Evolutionary conservation across 2,329 filamentous ascomycete genomes (phyloP).

Genomic region (Aspergillus vadensis): DNA sequence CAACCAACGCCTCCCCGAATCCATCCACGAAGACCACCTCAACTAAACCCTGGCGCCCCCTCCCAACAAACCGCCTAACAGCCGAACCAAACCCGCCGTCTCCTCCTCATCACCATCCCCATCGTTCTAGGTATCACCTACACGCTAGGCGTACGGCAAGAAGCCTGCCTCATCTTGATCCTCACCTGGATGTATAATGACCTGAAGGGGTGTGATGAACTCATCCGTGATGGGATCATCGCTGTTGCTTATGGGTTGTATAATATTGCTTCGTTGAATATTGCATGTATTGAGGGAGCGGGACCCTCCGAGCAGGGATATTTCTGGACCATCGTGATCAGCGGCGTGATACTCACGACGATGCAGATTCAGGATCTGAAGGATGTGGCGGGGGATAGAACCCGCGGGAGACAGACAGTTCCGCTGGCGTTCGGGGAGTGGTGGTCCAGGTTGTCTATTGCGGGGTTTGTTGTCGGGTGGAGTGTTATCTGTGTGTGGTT

Average conservation of each 20-base stretch:
- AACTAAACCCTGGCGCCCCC: constrained; percentile 47
- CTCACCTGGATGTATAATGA: constrained; percentile 49
- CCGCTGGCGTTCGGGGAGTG: constrained; percentile 34
- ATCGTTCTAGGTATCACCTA: constrained; percentile 23
- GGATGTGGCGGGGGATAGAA: constrained; percentile 37
- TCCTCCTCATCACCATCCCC: constrained; percentile 30
- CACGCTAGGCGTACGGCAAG: constrained; percentile 25
- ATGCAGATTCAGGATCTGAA: constrained; percentile 45
- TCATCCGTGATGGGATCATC: constrained; percentile 31
- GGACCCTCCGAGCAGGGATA: background rate
- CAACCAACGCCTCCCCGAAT: constrained; percentile 42
- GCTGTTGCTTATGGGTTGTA: constrained; percentile 26
- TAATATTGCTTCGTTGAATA: constrained; percentile 20
- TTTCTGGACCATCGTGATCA: constrained; percentile 35
- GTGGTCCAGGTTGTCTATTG: constrained; percentile 29
- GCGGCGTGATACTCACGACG: constrained; percentile 37
- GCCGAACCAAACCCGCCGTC: constrained; percentile 16
- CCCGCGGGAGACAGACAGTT: constrained; percentile 27
- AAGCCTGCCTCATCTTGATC: constrained; percentile 35
- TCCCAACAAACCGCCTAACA: constrained; percentile 32
- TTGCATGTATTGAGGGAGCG: background rate
- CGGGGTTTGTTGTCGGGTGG: constrained; percentile 27
- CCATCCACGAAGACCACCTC: constrained; percentile 41
- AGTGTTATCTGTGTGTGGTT: constrained; percentile 15
- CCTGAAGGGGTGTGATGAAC: constrained; percentile 31